These are phyloP conservation scores for Chenopodium album DNA, from an alignment of 148 eudicot genomes.

Conservation along the genomic window DNA sequence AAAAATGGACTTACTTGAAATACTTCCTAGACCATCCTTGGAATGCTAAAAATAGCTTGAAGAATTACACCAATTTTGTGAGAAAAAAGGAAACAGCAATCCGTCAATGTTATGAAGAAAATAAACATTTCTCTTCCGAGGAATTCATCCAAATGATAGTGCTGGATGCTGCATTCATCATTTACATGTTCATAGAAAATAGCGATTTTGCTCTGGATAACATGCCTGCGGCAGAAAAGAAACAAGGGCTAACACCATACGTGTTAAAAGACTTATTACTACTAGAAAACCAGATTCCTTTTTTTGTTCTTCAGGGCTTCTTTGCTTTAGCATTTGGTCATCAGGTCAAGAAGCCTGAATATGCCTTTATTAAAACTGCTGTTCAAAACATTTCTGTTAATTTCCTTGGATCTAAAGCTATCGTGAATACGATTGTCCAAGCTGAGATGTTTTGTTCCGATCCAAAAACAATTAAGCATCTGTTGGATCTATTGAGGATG, in stretches of 20 bases:
- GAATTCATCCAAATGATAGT: conserved; percentile 20
- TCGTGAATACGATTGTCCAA: too few relatives aligned
- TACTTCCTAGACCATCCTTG: neutral
- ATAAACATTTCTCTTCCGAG: neutral
- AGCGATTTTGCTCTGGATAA: too few relatives aligned
- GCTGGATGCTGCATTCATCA: conserved; percentile 22
- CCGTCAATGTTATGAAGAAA: conserved; percentile 12
- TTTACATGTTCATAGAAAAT: neutral
- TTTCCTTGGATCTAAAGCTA: too few relatives aligned
- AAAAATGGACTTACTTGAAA: conserved; percentile 12
- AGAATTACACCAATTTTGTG: neutral
- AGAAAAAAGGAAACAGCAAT: neutral
- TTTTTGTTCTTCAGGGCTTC: conserved; percentile 17
- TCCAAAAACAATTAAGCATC: too few relatives aligned
- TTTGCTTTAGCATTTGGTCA: conserved; percentile 11
- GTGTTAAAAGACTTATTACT: conserved; percentile 12
- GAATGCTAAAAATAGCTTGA: neutral
- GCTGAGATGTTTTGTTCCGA: too few relatives aligned
- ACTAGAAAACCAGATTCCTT: conserved; percentile 30
- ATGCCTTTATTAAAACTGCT: too few relatives aligned
- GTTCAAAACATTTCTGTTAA: too few relatives aligned
- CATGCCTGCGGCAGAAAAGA: too few relatives aligned
- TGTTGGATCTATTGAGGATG: too few relatives aligned
- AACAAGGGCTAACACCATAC: too few relatives aligned
- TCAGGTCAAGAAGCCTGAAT: too few relatives aligned